Evolutionary conservation across 768 basidiomycete species (phyloP).

Genomic region (Russula sp.): DNA sequence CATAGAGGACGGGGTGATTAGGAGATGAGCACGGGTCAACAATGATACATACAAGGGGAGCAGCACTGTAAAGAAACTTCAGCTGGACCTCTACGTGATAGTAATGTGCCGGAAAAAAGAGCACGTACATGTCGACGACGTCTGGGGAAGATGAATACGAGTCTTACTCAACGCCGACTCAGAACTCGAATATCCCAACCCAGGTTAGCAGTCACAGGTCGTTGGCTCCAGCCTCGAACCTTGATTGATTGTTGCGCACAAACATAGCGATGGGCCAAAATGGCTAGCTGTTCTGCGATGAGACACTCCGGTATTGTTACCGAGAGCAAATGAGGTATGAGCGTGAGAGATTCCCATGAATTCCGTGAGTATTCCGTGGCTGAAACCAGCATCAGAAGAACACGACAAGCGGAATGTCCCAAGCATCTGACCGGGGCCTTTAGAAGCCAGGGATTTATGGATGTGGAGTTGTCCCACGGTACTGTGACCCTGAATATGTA

Average conservation of each 20-base stretch:
- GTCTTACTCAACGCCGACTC: neutral
- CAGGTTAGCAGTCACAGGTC: neutral
- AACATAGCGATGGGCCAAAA: neutral
- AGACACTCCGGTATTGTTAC: no score
- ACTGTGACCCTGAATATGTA: neutral
- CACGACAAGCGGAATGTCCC: neutral
- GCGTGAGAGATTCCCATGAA: neutral
- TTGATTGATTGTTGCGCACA: neutral
- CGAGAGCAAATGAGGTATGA: neutral
- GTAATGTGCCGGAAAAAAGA: no score
- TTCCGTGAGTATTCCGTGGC: neutral
- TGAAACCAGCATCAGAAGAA: neutral
- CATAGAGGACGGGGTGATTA: neutral
- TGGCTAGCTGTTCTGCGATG: neutral
- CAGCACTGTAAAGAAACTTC: constrained; percentile 1
- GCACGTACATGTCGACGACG: constrained; percentile 11
- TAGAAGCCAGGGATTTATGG: no score
- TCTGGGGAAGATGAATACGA: neutral
- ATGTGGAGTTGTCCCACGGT: neutral
- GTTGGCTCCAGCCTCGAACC: neutral
- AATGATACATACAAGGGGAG: constrained; percentile 6
- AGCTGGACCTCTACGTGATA: neutral
- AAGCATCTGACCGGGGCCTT: neutral
- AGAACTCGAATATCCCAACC: neutral
- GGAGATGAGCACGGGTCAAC: neutral